Percentiles rank a stretch among this genome's conserved stretches.
Evolutionary conservation across 441 rosid genomes (phyloP).

Genomic region (Brassica hybrid): DNA sequence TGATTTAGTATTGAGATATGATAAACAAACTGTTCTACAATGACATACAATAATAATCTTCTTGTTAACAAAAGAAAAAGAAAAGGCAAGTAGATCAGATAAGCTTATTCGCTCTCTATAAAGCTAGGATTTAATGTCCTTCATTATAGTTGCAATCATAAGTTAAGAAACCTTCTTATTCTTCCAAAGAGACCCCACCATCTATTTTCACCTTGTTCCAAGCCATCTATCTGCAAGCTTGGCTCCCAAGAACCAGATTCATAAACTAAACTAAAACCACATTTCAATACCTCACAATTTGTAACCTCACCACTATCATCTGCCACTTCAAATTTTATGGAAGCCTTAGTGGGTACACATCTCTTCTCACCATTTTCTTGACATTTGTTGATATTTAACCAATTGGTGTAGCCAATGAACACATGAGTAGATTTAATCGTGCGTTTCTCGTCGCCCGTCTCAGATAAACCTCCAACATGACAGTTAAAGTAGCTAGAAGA

Average conservation of each 20-base stretch:
- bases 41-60: neutral
- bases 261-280: constrained; percentile 29
- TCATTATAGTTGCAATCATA: neutral
- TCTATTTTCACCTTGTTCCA: neutral
- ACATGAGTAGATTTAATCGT: neutral
- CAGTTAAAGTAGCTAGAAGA: neutral
- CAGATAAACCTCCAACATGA: constrained; percentile 14
- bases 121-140: neutral
- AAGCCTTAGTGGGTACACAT: constrained; percentile 18
- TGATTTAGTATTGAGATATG: neutral
- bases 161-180: neutral
- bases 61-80: neutral
- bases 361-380: neutral
- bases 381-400: neutral
- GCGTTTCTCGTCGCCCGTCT: neutral
- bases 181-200: neutral
- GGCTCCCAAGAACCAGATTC: constrained; percentile 20
- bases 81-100: neutral
- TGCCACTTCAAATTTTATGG: constrained; percentile 18
- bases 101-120: too few relatives aligned
- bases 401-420: constrained; percentile 23
- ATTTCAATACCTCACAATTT: constrained; percentile 5
- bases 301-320: neutral
- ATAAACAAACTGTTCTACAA: neutral
- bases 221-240: neutral